Base-by-base conservation (phyloP, 2,329 filamentous ascomycete species). In the Arthrobotrys sinensis region DNA sequence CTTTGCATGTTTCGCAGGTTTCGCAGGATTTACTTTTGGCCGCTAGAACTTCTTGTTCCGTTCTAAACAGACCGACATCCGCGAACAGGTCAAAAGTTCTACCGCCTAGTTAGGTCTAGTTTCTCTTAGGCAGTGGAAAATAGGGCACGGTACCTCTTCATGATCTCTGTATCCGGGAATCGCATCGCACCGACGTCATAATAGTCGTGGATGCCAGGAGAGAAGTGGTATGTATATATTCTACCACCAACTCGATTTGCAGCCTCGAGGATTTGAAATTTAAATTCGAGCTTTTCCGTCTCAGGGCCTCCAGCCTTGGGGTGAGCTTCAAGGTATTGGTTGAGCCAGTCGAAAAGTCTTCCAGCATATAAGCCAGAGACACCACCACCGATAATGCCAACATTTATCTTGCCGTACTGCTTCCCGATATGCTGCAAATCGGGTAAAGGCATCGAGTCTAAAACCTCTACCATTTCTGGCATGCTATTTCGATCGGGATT, bases 171-270 rank as follows among this genome's bases (percentile, higher is more conserved):
- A 28, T 84, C 43, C 0, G 85, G 85, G 69, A 82, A 85, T 14
- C 85, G 80, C 85, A 86, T 86, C 3, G 85, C 85, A 0, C 85
- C 85, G 38, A 86, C 80, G 76, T 86, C 85, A 64, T 85, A 85
- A 76, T 86, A 86, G 76, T 85, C 82, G 62, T 77, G 28, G 1
- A n/a, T 4, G 12, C 10, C 32, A 0, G 45, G 40, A 0, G 40
- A 43, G 45, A 70, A 70, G 28, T 63, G 40, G 21, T 62, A 40
- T 7, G 66, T 70, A 43, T 62, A 67, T n/a, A 52, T 34, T 1
- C 69, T 6, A 1, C 69, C 69, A 1, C 69, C 69, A 36, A 73
- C 50, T 4, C 69, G 2, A 21, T 48, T 43, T 0, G 11, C 14
- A 8, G 83, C 82, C 71, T 86, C 85, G 1, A 85, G 43, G 14